Evolutionary conservation across 1,284 basidiomycete species (phyloP).

Genomic region (Cutaneotrichosporon cavernicola): DNA sequence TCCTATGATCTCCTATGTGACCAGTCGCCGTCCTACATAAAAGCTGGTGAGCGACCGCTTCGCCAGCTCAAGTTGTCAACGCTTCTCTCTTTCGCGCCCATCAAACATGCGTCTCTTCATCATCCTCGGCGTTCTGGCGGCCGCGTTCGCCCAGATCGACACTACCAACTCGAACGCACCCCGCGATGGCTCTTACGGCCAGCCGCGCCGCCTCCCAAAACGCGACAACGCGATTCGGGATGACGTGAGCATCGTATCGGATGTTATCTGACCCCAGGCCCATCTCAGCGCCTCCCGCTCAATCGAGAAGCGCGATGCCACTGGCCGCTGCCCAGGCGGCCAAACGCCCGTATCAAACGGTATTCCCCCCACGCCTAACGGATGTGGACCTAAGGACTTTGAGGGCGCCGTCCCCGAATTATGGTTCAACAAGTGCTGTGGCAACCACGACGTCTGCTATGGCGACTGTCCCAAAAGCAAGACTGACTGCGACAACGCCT

Average conservation of each 20-base stretch:
- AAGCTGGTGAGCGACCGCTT: too few relatives aligned
- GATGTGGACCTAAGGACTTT: slow-evolving; percentile 1
- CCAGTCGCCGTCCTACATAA: too few relatives aligned
- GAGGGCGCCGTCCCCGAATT: slow-evolving; percentile 3
- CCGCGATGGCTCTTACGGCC: too few relatives aligned
- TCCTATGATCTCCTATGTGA: too few relatives aligned
- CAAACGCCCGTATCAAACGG: neutral
- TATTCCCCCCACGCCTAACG: neutral
- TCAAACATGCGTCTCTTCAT: too few relatives aligned
- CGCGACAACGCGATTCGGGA: neutral
- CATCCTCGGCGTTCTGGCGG: too few relatives aligned
- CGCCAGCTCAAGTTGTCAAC: too few relatives aligned
- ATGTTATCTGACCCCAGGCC: neutral
- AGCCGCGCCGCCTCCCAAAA: too few relatives aligned
- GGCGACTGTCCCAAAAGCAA: slow-evolving; percentile 8
- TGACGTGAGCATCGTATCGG: neutral
- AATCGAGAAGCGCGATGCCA: neutral
- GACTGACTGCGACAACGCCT: slow-evolving; percentile 6
- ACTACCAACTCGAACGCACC: too few relatives aligned
- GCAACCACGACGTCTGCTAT: slow-evolving; percentile 13
- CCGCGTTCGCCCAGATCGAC: too few relatives aligned
- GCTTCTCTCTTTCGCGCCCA: too few relatives aligned
- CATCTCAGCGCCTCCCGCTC: neutral
- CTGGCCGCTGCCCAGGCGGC: neutral
- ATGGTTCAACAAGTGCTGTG: slow-evolving; percentile 9